phyloP scores from a whole-genome alignment of 2,329 filamentous ascomycete genomes.

The Beauveria scarabaeidicola region DNA sequence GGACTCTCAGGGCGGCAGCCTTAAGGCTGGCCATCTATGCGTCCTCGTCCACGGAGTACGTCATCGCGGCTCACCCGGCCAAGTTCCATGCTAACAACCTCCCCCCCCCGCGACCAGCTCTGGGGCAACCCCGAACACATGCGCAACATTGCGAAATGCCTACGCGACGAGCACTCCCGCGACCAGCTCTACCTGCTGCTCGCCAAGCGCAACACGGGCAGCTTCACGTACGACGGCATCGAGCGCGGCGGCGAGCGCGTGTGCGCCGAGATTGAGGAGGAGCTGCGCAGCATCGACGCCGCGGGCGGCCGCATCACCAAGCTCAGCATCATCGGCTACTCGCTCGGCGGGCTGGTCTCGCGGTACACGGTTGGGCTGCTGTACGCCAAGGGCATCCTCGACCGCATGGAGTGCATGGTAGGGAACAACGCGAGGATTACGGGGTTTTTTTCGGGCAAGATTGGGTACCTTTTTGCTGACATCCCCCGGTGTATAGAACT shows the following conservation, averaged over 20 bases:
- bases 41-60: slow-evolving; percentile 70
- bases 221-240: slow-evolving; percentile 63
- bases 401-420: slow-evolving; percentile 69
- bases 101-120: slow-evolving; percentile 34
- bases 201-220: slow-evolving; percentile 64
- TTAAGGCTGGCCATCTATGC: slow-evolving; percentile 60
- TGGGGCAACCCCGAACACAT: slow-evolving; percentile 77
- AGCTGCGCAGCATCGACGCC: slow-evolving; percentile 46
- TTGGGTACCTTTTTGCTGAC: not conserved
- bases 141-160: slow-evolving; percentile 54
- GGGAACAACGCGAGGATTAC: slow-evolving; percentile 11
- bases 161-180: slow-evolving; percentile 52
- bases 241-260: slow-evolving; percentile 60
- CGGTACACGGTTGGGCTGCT: slow-evolving; percentile 82
- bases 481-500: slow-evolving; percentile 50
- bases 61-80: slow-evolving; percentile 13
- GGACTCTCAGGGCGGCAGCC: slow-evolving; percentile 39
- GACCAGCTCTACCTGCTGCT: slow-evolving; percentile 63
- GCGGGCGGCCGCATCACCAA: slow-evolving; percentile 67
- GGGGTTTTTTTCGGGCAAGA: too few species aligned
- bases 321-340: slow-evolving; percentile 84
- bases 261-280: slow-evolving; percentile 58
- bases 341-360: slow-evolving; percentile 76
- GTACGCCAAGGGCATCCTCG: slow-evolving; percentile 70
- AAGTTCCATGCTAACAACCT: not conserved